These are phyloP conservation scores for Sphagnum magellanicum DNA, from an alignment of 228 moss, liverwort and hornwort genomes.

Conservation along the genomic window DNA sequence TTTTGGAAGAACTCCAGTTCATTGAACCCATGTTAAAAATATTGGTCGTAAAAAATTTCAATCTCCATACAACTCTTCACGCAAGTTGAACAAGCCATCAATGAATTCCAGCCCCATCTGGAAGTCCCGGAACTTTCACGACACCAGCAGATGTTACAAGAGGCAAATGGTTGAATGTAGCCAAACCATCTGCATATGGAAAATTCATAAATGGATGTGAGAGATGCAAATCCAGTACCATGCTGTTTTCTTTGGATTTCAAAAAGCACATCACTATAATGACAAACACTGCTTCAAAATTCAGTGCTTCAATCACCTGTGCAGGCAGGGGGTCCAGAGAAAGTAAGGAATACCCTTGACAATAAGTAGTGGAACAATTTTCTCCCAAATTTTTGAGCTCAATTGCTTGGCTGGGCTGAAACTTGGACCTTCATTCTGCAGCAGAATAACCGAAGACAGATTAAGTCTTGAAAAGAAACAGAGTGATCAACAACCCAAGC, in stretches of 20 bases:
- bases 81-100: slow-evolving; percentile 10
- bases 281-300: too few species aligned
- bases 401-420: slow-evolving; percentile 71
- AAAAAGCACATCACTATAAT: too few species aligned
- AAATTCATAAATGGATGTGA: not conserved
- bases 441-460: too few species aligned
- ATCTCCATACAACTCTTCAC: too few species aligned
- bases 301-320: too few species aligned
- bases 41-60: too few species aligned
- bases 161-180: slow-evolving; percentile 47
- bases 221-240: not conserved
- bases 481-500: too few species aligned
- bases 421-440: slow-evolving; percentile 21
- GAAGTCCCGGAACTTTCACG: slow-evolving; percentile 52
- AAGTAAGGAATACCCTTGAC: slow-evolving; percentile 53
- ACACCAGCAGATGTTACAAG: slow-evolving; percentile 56
- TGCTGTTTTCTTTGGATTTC: too few species aligned
- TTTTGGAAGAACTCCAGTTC: too few species aligned
- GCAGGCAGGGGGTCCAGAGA: not conserved
- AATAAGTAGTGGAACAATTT: slow-evolving; percentile 69
- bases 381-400: slow-evolving; percentile 94
- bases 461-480: too few species aligned
- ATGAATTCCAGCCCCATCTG: slow-evolving; percentile 81
- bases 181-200: slow-evolving; percentile 49
- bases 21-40: too few species aligned